Conservation (phyloP, 768 basidiomycete species). For the Russula foetens region DNA sequence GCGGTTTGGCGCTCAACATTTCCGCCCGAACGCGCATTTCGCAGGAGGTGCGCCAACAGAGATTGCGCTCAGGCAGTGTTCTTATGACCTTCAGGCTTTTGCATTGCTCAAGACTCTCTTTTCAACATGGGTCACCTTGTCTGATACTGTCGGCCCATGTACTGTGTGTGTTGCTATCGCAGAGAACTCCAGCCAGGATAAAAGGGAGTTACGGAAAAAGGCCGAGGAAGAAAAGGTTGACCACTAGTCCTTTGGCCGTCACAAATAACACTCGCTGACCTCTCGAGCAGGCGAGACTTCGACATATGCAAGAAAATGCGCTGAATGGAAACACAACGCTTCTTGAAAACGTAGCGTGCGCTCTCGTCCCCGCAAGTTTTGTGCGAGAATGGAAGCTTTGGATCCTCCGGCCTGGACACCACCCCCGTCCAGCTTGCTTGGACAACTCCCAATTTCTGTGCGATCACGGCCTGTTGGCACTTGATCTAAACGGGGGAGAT, state of each 20-base stretch:
- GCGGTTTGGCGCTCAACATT: constrained; percentile 44
- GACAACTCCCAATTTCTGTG: constrained; percentile 63
- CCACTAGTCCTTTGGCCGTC: not conserved
- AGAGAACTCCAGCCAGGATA: constrained; percentile 52
- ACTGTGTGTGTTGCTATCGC: constrained; percentile 51
- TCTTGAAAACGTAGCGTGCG: constrained; percentile 44
- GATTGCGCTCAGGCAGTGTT: not conserved
- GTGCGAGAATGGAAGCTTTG: constrained; percentile 63
- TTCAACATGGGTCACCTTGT: constrained; percentile 54
- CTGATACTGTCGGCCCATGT: constrained; percentile 46
- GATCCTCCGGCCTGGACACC: constrained; percentile 48
- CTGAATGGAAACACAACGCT: constrained; percentile 38
- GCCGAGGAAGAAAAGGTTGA: constrained; percentile 76
- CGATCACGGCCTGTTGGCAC: constrained; percentile 49
- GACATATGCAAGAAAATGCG: constrained; percentile 51
- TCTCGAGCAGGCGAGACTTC: constrained; percentile 46
- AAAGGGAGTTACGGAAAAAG: constrained; percentile 49
- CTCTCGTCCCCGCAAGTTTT: constrained; percentile 54
- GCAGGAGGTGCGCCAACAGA: constrained; percentile 35
- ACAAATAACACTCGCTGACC: not conserved
- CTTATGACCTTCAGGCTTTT: constrained; percentile 39
- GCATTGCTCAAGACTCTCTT: constrained; percentile 48
- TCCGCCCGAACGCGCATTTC: constrained; percentile 58
- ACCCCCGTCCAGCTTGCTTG: constrained; percentile 48
- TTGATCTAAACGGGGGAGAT: constrained; percentile 64